Conservation (phyloP, 1,284 basidiomycete genomes). For the Cryptococcus sp. region DNA sequence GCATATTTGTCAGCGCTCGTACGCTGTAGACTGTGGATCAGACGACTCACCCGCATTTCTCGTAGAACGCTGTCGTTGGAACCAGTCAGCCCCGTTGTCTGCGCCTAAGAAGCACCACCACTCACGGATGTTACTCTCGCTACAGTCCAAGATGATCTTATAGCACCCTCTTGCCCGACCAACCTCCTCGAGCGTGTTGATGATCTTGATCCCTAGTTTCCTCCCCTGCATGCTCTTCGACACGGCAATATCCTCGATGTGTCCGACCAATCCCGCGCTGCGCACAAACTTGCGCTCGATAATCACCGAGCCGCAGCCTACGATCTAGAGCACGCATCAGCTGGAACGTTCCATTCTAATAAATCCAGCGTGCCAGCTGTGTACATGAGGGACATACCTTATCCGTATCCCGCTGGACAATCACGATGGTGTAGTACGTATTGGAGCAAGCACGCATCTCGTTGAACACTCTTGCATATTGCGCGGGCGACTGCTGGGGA, state of each 20-base stretch:
- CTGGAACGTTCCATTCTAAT: background rate
- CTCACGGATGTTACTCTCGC: conserved; percentile 83
- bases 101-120: conserved; percentile 8
- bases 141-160: conserved; percentile 94
- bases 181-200: conserved; percentile 75
- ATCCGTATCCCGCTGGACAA: conserved; percentile 71
- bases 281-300: conserved; percentile 92
- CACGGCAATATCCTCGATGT: conserved; percentile 97
- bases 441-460: conserved; percentile 48
- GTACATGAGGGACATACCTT: conserved; percentile 30
- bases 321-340: conserved; percentile 56
- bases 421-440: conserved; percentile 82
- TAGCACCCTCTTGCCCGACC: conserved; percentile 76
- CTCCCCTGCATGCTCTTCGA: conserved; percentile 83
- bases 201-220: conserved; percentile 75
- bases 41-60: conserved; percentile 72
- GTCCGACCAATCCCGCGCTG: conserved; percentile 74
- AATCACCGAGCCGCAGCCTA: conserved; percentile 79
- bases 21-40: background rate
- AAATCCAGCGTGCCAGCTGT: background rate
- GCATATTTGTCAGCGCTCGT: background rate
- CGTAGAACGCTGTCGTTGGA: conserved; percentile 73
- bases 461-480: conserved; percentile 67
- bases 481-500: conserved; percentile 65
- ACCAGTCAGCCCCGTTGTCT: conserved; percentile 12